Base-by-base conservation (phyloP, 2,329 filamentous ascomycete species). In the Hymenotorrendiella dingleyae region DNA sequence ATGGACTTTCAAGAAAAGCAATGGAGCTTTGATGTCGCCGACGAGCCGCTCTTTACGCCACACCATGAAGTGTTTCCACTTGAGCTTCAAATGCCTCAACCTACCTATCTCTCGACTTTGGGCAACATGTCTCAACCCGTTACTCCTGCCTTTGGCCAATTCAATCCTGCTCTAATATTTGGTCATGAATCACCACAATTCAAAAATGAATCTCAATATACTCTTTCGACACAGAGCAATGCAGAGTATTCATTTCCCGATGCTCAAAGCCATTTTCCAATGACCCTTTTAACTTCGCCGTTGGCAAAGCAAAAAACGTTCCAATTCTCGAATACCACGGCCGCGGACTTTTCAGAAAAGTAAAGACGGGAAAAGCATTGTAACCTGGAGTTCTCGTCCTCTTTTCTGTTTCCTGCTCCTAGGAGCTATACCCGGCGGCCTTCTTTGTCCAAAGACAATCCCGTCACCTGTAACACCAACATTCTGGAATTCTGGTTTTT, bases 341-440 rank as follows among this genome's bases (percentile, higher is more conserved):
- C 56, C 12, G 59, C 59, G n/a, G 58, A 61, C 43, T 61, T 58
- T 42, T 52, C 52, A 12, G 54, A 59, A 35, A 60, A 59, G 45
- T 57, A 40, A 54, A 28, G 23, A 22, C 17, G 23, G 12, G 22
- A 30, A 28, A 28, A 21, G 16, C 29, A 26, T 38, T 42, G 21
- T 24, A 4, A 19, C 26, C 14, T 37, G 24, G 19, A 26, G 26
- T 32, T 35, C 44, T 34, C 22, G 12, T 19, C 35, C 29, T 42
- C 14, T 9, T 36, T 34, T 40, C 19, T 19, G 11, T 17, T 41
- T 12, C 20, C 20, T 38, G 35, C 41, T 37, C 37, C 32, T 21
- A 14, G 14, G 34, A 52, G 46, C 44, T 52, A 45, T 46, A 44
- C 44, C 36, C 38, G 29, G 20, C 35, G 34, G 37, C 29, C 30